These are phyloP conservation scores for Ascochyta fabae DNA, from an alignment of 2,329 filamentous ascomycete genomes.

Conservation along the genomic window DNA sequence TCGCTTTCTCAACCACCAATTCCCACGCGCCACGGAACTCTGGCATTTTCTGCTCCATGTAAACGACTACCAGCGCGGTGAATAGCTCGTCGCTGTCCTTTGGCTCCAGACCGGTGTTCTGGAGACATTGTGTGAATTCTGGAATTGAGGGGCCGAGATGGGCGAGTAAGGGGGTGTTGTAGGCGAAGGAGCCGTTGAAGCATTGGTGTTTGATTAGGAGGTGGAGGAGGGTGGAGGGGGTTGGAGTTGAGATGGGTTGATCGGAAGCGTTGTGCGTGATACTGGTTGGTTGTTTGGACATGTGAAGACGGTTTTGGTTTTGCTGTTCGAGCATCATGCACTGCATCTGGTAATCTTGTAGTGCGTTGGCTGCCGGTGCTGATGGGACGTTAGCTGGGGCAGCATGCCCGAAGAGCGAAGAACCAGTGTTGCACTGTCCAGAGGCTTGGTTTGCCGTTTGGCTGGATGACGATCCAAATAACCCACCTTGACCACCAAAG, in stretches of 20 bases:
- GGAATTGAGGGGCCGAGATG: too few species aligned
- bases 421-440: not conserved
- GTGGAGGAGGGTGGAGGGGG: constrained; percentile 49
- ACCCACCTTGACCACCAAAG: not conserved
- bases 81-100: constrained; percentile 18
- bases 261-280: too few species aligned
- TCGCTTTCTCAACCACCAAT: constrained; percentile 67
- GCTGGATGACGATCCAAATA: not conserved
- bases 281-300: constrained; percentile 54
- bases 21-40: constrained; percentile 66
- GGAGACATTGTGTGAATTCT: not conserved
- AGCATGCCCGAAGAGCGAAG: not conserved
- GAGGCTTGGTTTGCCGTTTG: not conserved
- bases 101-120: not conserved
- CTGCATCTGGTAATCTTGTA: constrained; percentile 86
- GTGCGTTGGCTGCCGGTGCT: constrained; percentile 17
- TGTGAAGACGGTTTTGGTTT: constrained; percentile 81
- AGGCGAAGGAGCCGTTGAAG: constrained; percentile 63
- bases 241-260: constrained; percentile 18
- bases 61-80: constrained; percentile 56
- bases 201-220: constrained; percentile 61
- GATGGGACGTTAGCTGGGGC: not conserved
- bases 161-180: constrained; percentile 33
- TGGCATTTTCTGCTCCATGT: constrained; percentile 56
- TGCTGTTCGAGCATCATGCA: constrained; percentile 84